Evolutionary conservation across 176 grass and related monocot species (phyloP), one percentile per base, ranked within the genome.

Genomic region (Raddia distichophylla): DNA sequence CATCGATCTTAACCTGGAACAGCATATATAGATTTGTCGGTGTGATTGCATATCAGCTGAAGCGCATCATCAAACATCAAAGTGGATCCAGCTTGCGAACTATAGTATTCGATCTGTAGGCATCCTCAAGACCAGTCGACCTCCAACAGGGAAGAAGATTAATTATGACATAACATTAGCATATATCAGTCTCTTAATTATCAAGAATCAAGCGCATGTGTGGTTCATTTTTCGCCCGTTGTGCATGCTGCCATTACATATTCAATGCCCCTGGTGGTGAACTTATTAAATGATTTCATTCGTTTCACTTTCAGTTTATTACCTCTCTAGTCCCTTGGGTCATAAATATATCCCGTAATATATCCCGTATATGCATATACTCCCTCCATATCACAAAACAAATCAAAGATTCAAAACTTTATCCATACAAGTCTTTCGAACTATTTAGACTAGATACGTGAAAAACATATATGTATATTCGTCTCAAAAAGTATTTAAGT

Each of bases 61-160:
- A 58, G 46, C 34, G 11, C 69, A 69, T 9, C 67, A 60, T 32
- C 5, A 27, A 27, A 27, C 5, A 27, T 22, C 40, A 37, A 85
- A 77, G 83, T 77, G 78, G 72, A 86, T 86, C 87, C 87, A 85
- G 66, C 78, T 89, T 86, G 58, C 75, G 52, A 18, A 64, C 70
- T 61, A 71, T 75, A 53, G 43, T 44, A 48, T 76, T 56, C 14
- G 27, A 42, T 33, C 54, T 63, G 34, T 53, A 32, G 59, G 20
- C 19, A 32, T 8, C 5, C 27, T 76, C 49, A 11, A 5, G 83
- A 73, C 59, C 74, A 17, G 44, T 60, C 83, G 45, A 56, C 66
- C 40, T 48, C 69, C 7, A 20, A 66, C 69, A 56, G 19, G 69
- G 59, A 65, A 58, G 50, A 79, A 46, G 7, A 55, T 63, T 64